A percentile compares a stretch with the other conserved stretches of the same genome.
Conservation (phyloP, 2,329 filamentous ascomycete species). For the Alternaria sp. region DNA sequence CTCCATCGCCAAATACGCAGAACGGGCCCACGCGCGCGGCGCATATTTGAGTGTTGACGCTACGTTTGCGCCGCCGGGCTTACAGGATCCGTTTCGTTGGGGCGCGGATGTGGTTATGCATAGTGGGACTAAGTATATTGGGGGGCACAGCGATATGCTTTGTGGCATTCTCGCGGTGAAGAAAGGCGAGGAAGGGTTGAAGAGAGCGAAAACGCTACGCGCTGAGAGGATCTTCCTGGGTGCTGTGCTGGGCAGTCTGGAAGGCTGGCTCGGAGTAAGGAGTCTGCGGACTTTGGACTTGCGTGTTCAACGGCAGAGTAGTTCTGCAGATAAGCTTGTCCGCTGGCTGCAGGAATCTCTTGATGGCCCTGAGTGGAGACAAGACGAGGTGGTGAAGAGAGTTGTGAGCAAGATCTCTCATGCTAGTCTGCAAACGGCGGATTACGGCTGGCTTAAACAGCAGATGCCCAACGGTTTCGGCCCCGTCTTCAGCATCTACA, state of each 20-base stretch:
- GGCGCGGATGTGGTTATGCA: slow-evolving; percentile 93
- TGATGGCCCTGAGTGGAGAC: slow-evolving; percentile 45
- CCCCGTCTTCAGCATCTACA: slow-evolving; percentile 81
- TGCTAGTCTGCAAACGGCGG: slow-evolving; percentile 78
- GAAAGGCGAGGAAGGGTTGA: slow-evolving; percentile 39
- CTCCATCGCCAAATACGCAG: slow-evolving; percentile 75
- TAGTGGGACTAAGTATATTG: slow-evolving; percentile 93
- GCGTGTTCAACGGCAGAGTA: slow-evolving; percentile 78
- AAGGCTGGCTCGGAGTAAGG: slow-evolving; percentile 90
- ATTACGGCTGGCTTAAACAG: slow-evolving; percentile 72
- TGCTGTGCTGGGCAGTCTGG: slow-evolving; percentile 85
- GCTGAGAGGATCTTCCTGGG: slow-evolving; percentile 81
- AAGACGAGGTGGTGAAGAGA: slow-evolving; percentile 58
- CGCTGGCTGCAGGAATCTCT: slow-evolving; percentile 71
- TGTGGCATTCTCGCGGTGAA: slow-evolving; percentile 81
- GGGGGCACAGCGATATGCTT: slow-evolving; percentile 92
- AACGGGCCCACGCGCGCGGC: slow-evolving; percentile 74
- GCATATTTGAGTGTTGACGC: slow-evolving; percentile 85
- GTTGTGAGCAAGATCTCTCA: slow-evolving; percentile 73
- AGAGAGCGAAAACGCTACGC: slow-evolving; percentile 61
- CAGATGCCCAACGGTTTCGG: slow-evolving; percentile 95
- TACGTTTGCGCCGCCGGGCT: slow-evolving; percentile 89
- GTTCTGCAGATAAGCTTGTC: slow-evolving; percentile 74
- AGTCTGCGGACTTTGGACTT: slow-evolving; percentile 87
- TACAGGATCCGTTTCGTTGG: slow-evolving; percentile 83